Evolutionary conservation across 2,329 filamentous ascomycete genomes (phyloP).

Genomic region (Pestalotiopsis sp.): DNA sequence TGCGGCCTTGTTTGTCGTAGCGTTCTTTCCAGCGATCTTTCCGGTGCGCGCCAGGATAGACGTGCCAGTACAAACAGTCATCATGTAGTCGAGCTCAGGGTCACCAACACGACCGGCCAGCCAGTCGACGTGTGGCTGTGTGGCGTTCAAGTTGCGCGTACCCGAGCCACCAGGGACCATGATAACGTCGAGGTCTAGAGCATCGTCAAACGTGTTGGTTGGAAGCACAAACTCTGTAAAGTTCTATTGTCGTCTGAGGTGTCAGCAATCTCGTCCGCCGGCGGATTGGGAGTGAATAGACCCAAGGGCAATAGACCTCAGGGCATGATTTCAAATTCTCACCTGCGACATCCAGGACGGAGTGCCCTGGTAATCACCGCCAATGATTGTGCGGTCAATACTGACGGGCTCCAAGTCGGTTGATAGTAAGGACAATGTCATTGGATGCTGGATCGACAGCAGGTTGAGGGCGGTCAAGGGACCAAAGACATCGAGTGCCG

Average conservation of each 20-base stretch:
- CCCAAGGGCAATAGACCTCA: too few species aligned
- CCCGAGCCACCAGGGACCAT: conserved; percentile 27
- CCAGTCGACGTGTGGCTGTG: conserved; percentile 27
- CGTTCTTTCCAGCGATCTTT: conserved; percentile 19
- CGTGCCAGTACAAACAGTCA: conserved; percentile 25
- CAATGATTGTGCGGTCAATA: conserved; percentile 22
- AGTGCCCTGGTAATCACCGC: conserved; percentile 17
- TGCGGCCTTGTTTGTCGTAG: conserved; percentile 25
- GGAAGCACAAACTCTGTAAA: conserved; percentile 23
- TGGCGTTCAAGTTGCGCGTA: conserved; percentile 17
- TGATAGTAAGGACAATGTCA: conserved; percentile 29
- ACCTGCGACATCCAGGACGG: conserved; percentile 12
- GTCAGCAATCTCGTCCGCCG: not conserved
- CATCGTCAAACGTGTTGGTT: conserved; percentile 25
- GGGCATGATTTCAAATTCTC: not conserved
- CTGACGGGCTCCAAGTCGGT: conserved; percentile 24
- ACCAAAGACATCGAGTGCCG: conserved; percentile 33
- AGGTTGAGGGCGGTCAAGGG: conserved; percentile 30
- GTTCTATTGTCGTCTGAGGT: conserved; percentile 11
- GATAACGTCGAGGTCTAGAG: conserved; percentile 25
- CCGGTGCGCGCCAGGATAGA: conserved; percentile 25
- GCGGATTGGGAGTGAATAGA: too few species aligned
- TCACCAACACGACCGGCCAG: conserved; percentile 16
- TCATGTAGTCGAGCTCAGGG: conserved; percentile 19
- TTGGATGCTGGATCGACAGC: conserved; percentile 23